Conservation (phyloP, 805 yeast genomes). For the Nakazawaea wickerhamii region DNA sequence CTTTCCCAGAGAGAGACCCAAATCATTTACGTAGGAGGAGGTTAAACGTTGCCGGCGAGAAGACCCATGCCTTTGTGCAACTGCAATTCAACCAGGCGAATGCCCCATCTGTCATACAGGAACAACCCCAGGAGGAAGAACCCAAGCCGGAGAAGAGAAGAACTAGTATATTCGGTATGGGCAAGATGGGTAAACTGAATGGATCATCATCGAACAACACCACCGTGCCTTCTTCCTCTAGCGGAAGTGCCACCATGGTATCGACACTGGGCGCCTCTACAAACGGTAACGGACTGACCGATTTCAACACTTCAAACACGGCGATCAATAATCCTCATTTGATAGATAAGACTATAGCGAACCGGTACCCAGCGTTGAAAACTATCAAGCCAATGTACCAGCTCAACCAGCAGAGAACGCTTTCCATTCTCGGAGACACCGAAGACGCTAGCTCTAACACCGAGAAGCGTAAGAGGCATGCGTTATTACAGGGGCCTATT, state of each 20-base stretch:
- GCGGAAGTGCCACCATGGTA: conserved; percentile 6
- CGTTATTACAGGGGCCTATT: conserved; percentile 77
- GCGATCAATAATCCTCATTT: conserved; percentile 13
- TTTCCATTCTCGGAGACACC: conserved; percentile 40
- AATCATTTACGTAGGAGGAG: conserved; percentile 32
- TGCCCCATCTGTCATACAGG: background rate
- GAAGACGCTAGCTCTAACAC: conserved; percentile 40
- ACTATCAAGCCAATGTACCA: conserved; percentile 31
- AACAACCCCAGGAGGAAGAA: background rate
- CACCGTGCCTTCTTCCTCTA: conserved; percentile 4
- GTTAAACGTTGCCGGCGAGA: conserved; percentile 32
- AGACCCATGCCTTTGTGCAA: conserved; percentile 32
- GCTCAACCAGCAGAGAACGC: conserved; percentile 35
- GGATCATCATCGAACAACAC: background rate
- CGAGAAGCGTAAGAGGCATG: conserved; percentile 75
- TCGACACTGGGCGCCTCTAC: conserved; percentile 4
- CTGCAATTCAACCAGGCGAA: conserved; percentile 10
- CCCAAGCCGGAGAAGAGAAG: conserved; percentile 4
- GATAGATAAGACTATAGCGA: conserved; percentile 12
- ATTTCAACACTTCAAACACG: conserved; percentile 12
- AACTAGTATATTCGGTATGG: conserved; percentile 14
- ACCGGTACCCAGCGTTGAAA: conserved; percentile 28
- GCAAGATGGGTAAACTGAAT: conserved; percentile 6
- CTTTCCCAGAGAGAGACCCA: conserved; percentile 37
- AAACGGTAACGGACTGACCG: conserved; percentile 4